These are phyloP conservation scores for Thelonectria olida DNA, from an alignment of 2,329 filamentous ascomycete species.

Conservation along the genomic window DNA sequence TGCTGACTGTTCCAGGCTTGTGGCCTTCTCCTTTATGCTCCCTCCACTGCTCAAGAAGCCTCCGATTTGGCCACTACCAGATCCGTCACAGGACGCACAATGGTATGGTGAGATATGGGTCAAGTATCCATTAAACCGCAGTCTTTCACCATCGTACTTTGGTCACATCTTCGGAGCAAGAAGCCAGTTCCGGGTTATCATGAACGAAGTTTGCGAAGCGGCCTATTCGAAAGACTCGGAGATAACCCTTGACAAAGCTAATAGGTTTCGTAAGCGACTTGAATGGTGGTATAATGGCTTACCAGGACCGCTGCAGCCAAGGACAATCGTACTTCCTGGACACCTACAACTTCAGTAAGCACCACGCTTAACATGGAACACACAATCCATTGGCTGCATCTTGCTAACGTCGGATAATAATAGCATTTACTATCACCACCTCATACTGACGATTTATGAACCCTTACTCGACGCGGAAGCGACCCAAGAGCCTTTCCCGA, in stretches of 20 bases:
- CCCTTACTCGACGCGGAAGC: slow-evolving; percentile 24
- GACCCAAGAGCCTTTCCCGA: neutral
- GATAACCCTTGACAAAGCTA: slow-evolving; percentile 29
- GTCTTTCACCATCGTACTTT: slow-evolving; percentile 35
- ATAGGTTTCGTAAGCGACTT: slow-evolving; percentile 31
- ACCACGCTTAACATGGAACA: neutral
- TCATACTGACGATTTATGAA: slow-evolving; percentile 40
- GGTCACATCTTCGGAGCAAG: slow-evolving; percentile 42
- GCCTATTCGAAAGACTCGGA: slow-evolving; percentile 25
- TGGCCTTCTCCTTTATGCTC: slow-evolving; percentile 37
- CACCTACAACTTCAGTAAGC: slow-evolving; percentile 50
- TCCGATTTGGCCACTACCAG: slow-evolving; percentile 43
- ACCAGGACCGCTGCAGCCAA: slow-evolving; percentile 38
- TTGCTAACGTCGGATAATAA: neutral
- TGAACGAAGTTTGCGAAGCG: slow-evolving; percentile 43
- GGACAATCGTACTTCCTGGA: slow-evolving; percentile 43
- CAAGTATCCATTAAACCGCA: slow-evolving; percentile 43
- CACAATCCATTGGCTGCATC: neutral
- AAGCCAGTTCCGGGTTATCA: slow-evolving; percentile 43
- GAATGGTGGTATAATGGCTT: slow-evolving; percentile 42
- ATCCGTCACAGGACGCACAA: slow-evolving; percentile 25
- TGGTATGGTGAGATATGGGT: slow-evolving; percentile 51
- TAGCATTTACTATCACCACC: slow-evolving; percentile 38
- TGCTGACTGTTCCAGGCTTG: slow-evolving; percentile 27
- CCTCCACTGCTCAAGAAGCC: slow-evolving; percentile 42